Conservation (phyloP, 768 basidiomycete species). For the Inosperma sp. region DNA sequence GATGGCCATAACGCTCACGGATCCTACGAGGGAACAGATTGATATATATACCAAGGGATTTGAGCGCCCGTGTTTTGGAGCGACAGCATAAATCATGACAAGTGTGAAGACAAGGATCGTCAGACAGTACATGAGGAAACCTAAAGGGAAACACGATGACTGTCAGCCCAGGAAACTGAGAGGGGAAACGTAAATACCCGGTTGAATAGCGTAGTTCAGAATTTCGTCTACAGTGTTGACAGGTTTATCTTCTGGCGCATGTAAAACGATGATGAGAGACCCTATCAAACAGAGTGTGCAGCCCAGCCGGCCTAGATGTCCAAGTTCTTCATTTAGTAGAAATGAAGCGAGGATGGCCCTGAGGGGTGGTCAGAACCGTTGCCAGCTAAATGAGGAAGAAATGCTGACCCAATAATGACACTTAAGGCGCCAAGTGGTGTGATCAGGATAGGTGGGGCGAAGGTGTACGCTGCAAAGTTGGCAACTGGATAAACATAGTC, state of each 20-base stretch:
- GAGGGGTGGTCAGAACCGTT: conserved; percentile 10
- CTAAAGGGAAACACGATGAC: conserved; percentile 35
- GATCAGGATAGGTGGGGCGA: conserved; percentile 97
- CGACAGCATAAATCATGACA: conserved; percentile 83
- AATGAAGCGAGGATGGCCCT: conserved; percentile 94
- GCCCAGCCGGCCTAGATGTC: conserved; percentile 85
- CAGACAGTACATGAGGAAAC: conserved; percentile 87
- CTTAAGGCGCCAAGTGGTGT: conserved; percentile 96
- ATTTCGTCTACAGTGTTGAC: conserved; percentile 93
- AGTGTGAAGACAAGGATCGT: conserved; percentile 76
- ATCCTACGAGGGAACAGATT: conserved; percentile 94
- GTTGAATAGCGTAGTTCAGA: conserved; percentile 86
- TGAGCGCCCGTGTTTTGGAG: conserved; percentile 79
- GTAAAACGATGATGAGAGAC: conserved; percentile 90
- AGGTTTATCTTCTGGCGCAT: conserved; percentile 94
- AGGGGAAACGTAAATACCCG: conserved; percentile 49
- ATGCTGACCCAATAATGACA: conserved; percentile 88
- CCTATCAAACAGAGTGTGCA: conserved; percentile 83
- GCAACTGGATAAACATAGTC: conserved; percentile 44
- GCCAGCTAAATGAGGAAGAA: conserved; percentile 1
- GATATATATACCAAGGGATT: conserved; percentile 93
- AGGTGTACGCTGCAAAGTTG: conserved; percentile 95
- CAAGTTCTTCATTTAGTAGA: conserved; percentile 88
- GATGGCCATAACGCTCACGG: conserved; percentile 97
- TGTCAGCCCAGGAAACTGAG: not conserved